Base-by-base conservation (phyloP, 2,329 filamentous ascomycete genomes). In the Tolypocladium inflatum region DNA sequence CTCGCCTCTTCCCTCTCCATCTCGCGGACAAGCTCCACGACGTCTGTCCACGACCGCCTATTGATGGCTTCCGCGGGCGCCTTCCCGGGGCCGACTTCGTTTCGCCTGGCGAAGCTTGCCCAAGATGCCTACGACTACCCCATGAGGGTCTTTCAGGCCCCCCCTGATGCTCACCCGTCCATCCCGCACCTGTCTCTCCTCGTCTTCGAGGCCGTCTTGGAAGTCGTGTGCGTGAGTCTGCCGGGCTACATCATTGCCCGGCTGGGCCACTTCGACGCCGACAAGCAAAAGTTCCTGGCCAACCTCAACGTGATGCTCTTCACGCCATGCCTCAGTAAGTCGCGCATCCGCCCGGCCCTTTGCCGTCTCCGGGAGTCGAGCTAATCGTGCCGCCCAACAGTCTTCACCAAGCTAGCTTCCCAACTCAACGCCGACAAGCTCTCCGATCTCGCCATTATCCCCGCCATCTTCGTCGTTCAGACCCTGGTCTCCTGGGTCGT, bases 231-330 rank as follows among this genome's bases (percentile, higher is more conserved):
- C 70, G 92, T 99, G 71, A 93, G 89, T 72, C 75, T 97, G 64
- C 94, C 94, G 0, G 94, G 94, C 35, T 99, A 97, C 74, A 88
- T 99, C 62, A 86, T 97, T 57, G 94, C 94, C 15, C 81, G 89
- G 43, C 81, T 91, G 66, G 94, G 94, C 70, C 89, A 96, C 76
- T 97, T 99, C 74, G 91, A 96, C 74, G 91, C 90, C 62, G 91
- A 96, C 55, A 90, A 92, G 71, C 94, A 99, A 73, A 97, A 97
- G 74, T 95, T 99, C 69, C 80, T 97, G 55, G 93, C 94, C 57
- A 97, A 99, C 70, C 80, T 99, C 65, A 99, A 99, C 72, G 91
- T 97, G 59, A 90, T 89, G 77, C 81, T 99, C 48, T 99, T 99
- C 74, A 99, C 94, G 37, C 94, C 94, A 63, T 97, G 94, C 72